Evolutionary conservation across 1,284 basidiomycete genomes (phyloP), one percentile per base, ranked within the genome.

Genomic region (Cystobasidium pallidum): DNA sequence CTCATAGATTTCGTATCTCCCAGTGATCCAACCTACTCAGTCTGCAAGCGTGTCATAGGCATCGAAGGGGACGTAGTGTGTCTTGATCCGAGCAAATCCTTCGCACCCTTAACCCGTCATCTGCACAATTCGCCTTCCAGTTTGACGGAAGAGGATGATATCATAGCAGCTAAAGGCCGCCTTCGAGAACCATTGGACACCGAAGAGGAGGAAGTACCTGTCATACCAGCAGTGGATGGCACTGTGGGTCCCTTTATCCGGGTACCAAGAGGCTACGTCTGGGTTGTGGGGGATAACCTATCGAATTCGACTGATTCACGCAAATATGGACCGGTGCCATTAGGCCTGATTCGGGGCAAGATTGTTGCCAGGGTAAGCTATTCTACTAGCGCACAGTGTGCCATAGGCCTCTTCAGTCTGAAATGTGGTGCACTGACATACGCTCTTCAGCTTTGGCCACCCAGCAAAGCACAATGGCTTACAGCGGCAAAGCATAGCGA

Each of bases 21-120:
- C 3, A 81, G 88, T 54, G 85, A 89, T 75, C 90, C 90, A 0
- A 81, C 82, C 0, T 85, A 86, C 55, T 83, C 88, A 28, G 87
- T 97, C 26, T 95, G 93, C 82, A 99, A 99, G 83, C 88, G 95
- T 49, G 84, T 99, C 17, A 84, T 97, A 24, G 95, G 93, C 0
- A 82, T 99, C 21, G 89, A 92, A 24, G 95, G 95, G 1, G 95
- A 99, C 80, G 83, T 89, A 24, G 81, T 98, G 28, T 92, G 92
- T 75, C 88, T 95, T 32, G 93, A 98, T 74, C 84, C 94, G 84
- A 54, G 85, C 85, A 64, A 36, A 26, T 86, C 85, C 13, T 85
- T 82, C 49, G 75, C 71, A 32, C 67, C 58, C 41, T 26, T 59
- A 17, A 32, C 47, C 39, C 55, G 30, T 70, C 64, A 55, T 34